These are phyloP conservation scores for Neotropicomus parvogracilis DNA, from an alignment of 1,284 basidiomycete genomes.

Conservation along the genomic window DNA sequence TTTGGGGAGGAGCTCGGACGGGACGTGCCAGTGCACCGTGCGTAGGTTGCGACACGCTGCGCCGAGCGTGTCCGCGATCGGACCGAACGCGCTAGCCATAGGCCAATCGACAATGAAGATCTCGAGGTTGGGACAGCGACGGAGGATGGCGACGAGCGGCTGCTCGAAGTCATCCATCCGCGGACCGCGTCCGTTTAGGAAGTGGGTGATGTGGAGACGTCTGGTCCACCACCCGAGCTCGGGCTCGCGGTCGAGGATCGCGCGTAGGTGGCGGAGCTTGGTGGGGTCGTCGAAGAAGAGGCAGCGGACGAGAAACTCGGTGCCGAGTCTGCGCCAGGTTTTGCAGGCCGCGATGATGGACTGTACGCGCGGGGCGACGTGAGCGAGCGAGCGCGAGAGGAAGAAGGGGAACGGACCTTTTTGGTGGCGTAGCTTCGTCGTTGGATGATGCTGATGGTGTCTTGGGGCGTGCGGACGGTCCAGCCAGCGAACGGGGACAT, in stretches of 20 bases:
- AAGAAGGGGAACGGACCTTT: slow-evolving; percentile 40
- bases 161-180: slow-evolving; percentile 32
- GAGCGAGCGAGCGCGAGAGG: not conserved
- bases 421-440: slow-evolving; percentile 57
- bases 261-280: slow-evolving; percentile 46
- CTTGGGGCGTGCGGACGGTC: slow-evolving; percentile 55
- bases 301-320: slow-evolving; percentile 61
- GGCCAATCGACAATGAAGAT: slow-evolving; percentile 66
- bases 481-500: slow-evolving; percentile 47
- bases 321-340: slow-evolving; percentile 49
- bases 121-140: slow-evolving; percentile 64
- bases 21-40: slow-evolving; percentile 57
- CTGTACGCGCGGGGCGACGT: slow-evolving; percentile 36
- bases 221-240: slow-evolving; percentile 62
- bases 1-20: slow-evolving; percentile 51
- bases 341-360: slow-evolving; percentile 61
- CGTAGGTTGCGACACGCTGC: slow-evolving; percentile 48
- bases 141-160: slow-evolving; percentile 49
- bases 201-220: slow-evolving; percentile 58
- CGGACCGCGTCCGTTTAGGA: slow-evolving; percentile 36
- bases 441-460: slow-evolving; percentile 53
- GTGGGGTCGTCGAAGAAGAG: slow-evolving; percentile 58
- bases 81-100: slow-evolving; percentile 51
- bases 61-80: slow-evolving; percentile 59
- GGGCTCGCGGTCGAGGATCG: slow-evolving; percentile 46